phyloP scores from a whole-genome alignment of 164 flowering plant species.

The Hamamelis virginiana region DNA sequence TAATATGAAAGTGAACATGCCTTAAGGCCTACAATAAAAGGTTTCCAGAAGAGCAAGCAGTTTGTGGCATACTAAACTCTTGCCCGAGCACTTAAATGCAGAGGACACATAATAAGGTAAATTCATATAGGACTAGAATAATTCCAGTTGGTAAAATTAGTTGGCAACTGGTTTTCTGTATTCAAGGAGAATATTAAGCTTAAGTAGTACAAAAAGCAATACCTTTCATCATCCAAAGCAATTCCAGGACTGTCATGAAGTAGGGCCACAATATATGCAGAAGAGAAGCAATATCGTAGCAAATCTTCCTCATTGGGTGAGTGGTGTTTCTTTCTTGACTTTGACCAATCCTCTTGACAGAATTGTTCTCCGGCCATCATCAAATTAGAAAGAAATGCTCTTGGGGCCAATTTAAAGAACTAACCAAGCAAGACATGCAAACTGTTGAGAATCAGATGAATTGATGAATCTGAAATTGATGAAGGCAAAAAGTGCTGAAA shows the following conservation, averaged over 20 bases:
- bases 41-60: not conserved
- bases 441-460: no score
- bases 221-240: conserved; percentile 88
- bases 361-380: conserved; percentile 71
- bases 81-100: not conserved
- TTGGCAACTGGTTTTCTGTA: not conserved
- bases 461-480: no score
- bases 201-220: conserved; percentile 4
- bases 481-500: no score
- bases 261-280: no score
- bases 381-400: conserved; percentile 60
- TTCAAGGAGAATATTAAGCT: no score
- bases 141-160: no score
- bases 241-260: no score
- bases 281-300: conserved; percentile 82
- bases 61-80: not conserved
- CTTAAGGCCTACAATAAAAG: no score
- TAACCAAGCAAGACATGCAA: conserved; percentile 21
- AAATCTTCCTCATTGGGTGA: conserved; percentile 63
- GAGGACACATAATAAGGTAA: not conserved
- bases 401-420: conserved; percentile 73
- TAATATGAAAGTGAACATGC: no score
- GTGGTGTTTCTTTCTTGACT: conserved; percentile 44
- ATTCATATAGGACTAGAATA: not conserved
- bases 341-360: conserved; percentile 80